Evolutionary conservation across 768 basidiomycete genomes (phyloP), one percentile per base, ranked within the genome.

Genomic region (Tulasnella sp.): DNA sequence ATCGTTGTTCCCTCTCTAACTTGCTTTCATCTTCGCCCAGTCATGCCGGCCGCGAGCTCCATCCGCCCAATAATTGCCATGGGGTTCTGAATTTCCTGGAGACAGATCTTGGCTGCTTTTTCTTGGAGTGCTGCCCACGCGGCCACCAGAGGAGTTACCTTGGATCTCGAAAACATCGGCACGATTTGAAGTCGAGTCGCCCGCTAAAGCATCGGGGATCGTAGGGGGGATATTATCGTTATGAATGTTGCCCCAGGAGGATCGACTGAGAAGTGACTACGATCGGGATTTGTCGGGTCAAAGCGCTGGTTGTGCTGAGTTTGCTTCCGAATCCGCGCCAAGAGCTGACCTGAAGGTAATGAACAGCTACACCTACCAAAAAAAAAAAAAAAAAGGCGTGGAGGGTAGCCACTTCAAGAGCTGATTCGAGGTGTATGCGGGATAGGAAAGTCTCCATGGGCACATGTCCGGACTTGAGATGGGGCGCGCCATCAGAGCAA

Each of bases 151-250:
- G n/a, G n/a, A n/a, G n/a, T n/a, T n/a, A n/a, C 94, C 94, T 84
- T 94, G 92, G 31, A 96, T 87, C 84, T 94, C 92, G 81, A 95
- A 85, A 52, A 93, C 87, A 83, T 94, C 91, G 46, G 92, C 92
- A 71, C 87, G 86, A 71, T 84, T 81, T 44, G 90, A 83, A 38
- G 87, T 84, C 38, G 86, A 83, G n/a, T 79, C 78, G 12, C 48
- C 48, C 3, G 42, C 14, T 0, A 80, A 46, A 1, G 80, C n/a
- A 10, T 80, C 56, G 9, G 56, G 71, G 3, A 81, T 81, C 21
- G 76, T 56, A 18, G 36, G 6, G 52, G 78, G 34, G 21, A 84
- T 81, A 24, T 83, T 74, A 14, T 40, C 62, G 76, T 38, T 34
- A 84, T 76, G 80, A 81, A 82, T 18, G 82, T 82, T 14, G 79